These are phyloP conservation scores for Artemisia argyi DNA, from an alignment of 129 eudicot genomes.

Conservation along the genomic window DNA sequence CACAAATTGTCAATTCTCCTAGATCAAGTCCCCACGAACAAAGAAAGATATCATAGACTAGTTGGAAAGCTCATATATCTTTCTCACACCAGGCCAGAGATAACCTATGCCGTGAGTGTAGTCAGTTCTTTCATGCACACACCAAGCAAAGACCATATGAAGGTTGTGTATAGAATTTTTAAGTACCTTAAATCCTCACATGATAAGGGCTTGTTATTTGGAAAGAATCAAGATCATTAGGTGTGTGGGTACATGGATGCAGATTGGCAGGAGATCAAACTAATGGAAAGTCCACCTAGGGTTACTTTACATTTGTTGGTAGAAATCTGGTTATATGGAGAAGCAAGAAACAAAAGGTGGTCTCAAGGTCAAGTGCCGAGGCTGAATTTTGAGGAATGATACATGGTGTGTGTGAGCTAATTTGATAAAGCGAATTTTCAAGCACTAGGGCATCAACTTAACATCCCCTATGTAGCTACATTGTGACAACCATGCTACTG, in stretches of 20 bases:
- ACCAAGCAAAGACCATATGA: background rate
- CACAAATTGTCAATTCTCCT: too few relatives aligned
- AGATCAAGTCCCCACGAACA: too few relatives aligned
- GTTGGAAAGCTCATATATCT: background rate
- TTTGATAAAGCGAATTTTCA: background rate
- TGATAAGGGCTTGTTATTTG: background rate
- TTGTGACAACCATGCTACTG: too few relatives aligned
- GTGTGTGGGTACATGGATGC: background rate
- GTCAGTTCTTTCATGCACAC: background rate
- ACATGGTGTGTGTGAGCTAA: background rate
- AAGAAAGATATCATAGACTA: background rate
- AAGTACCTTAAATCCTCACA: background rate
- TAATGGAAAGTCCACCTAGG: too few relatives aligned
- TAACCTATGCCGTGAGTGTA: background rate
- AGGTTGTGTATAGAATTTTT: background rate
- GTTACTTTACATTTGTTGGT: background rate
- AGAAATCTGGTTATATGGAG: background rate
- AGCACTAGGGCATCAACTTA: too few relatives aligned
- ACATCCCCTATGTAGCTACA: too few relatives aligned
- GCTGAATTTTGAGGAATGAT: background rate
- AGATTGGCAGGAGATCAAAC: too few relatives aligned
- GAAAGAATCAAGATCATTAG: background rate
- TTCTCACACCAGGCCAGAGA: background rate
- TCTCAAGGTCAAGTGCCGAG: background rate
- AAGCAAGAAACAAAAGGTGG: constrained; percentile 4